phyloP scores from a whole-genome alignment of 345 rosid species.

The Populus euphratica region DNA sequence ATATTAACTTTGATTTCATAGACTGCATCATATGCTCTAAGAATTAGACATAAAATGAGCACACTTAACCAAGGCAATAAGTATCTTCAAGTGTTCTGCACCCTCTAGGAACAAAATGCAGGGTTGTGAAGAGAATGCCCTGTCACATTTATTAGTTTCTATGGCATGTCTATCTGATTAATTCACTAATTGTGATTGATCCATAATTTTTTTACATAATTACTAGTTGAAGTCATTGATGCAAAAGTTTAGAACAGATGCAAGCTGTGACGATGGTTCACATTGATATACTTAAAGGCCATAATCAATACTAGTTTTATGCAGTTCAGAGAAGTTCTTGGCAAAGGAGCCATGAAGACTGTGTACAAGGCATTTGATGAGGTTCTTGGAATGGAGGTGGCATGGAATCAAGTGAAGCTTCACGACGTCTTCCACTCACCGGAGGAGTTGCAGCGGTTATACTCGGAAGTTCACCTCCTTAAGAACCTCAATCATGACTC shows the following conservation, averaged over 20 bases:
- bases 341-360: constrained; percentile 33
- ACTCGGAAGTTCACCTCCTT: constrained; percentile 31
- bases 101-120: too few relatives aligned
- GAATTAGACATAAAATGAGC: too few relatives aligned
- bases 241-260: neutral
- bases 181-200: too few relatives aligned
- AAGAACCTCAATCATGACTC: constrained; percentile 30
- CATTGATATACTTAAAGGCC: neutral
- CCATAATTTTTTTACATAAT: too few relatives aligned
- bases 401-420: constrained; percentile 32
- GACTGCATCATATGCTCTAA: too few relatives aligned
- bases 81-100: too few relatives aligned
- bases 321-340: constrained; percentile 33
- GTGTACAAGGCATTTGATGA: constrained; percentile 33
- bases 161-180: too few relatives aligned
- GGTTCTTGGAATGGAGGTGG: constrained; percentile 33
- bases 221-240: neutral
- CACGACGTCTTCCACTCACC: constrained; percentile 19
- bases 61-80: too few relatives aligned
- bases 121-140: too few relatives aligned
- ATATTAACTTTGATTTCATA: too few relatives aligned
- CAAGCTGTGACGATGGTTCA: neutral
- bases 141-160: too few relatives aligned
- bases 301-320: neutral
- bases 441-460: constrained; percentile 27